These are phyloP conservation scores for Chlorella sp. DNA, from an alignment of 139 green algal species.

Conservation along the genomic window DNA sequence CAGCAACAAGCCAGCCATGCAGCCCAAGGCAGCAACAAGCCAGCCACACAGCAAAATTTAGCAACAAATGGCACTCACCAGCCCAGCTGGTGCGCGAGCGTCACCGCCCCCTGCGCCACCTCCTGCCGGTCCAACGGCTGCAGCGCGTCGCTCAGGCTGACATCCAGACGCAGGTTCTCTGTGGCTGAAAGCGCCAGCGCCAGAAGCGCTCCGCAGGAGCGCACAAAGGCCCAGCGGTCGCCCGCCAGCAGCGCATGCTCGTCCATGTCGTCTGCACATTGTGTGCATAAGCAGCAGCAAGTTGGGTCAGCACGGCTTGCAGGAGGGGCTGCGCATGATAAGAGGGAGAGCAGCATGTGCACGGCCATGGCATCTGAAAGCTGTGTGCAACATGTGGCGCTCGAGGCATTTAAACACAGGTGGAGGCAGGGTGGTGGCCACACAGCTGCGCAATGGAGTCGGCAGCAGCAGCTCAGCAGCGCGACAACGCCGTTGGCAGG, in stretches of 20 bases:
- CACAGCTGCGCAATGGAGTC: too few species aligned
- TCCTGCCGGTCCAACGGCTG: conserved; percentile 22
- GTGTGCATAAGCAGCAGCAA: too few species aligned
- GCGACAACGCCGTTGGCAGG: too few species aligned
- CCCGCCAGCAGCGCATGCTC: conserved; percentile 18
- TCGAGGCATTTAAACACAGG: too few species aligned
- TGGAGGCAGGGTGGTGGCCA: too few species aligned
- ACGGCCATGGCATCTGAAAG: too few species aligned
- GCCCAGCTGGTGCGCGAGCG: conserved; percentile 27
- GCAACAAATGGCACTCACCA: neutral
- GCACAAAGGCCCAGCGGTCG: conserved; percentile 15
- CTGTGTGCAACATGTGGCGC: too few species aligned
- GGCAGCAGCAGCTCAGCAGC: too few species aligned
- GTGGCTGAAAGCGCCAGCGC: conserved; percentile 15
- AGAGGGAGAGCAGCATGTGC: too few species aligned
- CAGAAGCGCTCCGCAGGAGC: conserved; percentile 13
- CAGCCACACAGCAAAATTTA: neutral
- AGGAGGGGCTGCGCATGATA: too few species aligned
- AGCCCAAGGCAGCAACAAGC: neutral
- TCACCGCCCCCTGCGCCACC: conserved; percentile 19
- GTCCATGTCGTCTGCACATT: conserved; percentile 23
- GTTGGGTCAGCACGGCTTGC: too few species aligned
- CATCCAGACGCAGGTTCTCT: conserved; percentile 22
- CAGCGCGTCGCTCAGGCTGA: conserved; percentile 9
- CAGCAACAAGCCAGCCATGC: too few species aligned